Conservation (phyloP, 805 yeast species). For the Kodamaea neixiangensis region DNA sequence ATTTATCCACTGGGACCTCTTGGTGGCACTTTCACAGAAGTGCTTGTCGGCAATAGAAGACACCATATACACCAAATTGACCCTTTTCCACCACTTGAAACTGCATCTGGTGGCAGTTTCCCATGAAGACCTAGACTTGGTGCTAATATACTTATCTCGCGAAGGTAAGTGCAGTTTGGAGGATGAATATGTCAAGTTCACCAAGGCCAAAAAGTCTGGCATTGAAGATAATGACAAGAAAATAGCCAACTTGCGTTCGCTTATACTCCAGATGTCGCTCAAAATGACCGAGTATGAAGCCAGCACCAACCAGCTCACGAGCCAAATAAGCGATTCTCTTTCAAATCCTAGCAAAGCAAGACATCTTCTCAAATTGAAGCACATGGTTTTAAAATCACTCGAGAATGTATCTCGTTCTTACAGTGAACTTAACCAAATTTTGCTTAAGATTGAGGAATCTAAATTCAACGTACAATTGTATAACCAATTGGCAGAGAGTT, state of each 20-base stretch:
- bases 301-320: constrained; percentile 16
- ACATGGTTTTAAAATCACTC: constrained; percentile 19
- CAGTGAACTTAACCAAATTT: constrained; percentile 24
- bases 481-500: constrained; percentile 28
- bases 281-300: constrained; percentile 21
- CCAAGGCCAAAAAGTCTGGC: background rate
- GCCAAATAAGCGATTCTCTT: constrained; percentile 18
- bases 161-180: constrained; percentile 15
- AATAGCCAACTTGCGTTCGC: constrained; percentile 28
- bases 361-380: constrained; percentile 13
- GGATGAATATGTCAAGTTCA: constrained; percentile 25
- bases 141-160: constrained; percentile 26
- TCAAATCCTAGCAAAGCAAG: constrained; percentile 10
- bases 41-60: background rate
- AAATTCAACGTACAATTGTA: constrained; percentile 26
- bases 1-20: constrained; percentile 24
- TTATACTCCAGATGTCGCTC: constrained; percentile 18
- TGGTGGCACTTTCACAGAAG: constrained; percentile 15
- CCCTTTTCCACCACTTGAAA: constrained; percentile 2
- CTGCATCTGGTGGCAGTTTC: constrained; percentile 11
- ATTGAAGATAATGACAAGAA: constrained; percentile 34
- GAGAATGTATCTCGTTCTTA: constrained; percentile 18
- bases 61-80: constrained; percentile 4
- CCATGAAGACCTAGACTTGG: constrained; percentile 26
- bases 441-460: constrained; percentile 39